Evolutionary conservation across 441 rosid species (phyloP), one percentile per base, ranked within the genome.

Genomic region (Isatis lusitanica): DNA sequence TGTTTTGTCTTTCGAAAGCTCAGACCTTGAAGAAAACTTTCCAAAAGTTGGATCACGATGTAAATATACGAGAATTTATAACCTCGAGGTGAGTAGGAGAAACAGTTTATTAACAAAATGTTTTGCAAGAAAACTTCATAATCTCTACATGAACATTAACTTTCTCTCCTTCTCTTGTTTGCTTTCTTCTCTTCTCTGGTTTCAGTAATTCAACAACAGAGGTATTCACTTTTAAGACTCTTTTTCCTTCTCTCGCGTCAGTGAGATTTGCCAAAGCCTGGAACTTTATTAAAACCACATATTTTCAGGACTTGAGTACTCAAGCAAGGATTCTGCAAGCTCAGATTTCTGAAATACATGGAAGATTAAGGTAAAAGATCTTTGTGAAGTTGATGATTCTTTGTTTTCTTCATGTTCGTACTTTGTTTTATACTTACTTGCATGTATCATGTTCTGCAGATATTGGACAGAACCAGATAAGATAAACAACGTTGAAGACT

Each of bases 21-120:
- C 83, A 92, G 97, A 84, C 78, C 66, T 80, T 92, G 70, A 92
- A 87, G 77, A 92, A 88, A 75, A 92, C 96, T 5, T 92, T 92
- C 73, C 83, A 82, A 84, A 92, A 88, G 85, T 83, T 87, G 86
- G 98, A 87, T 81, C 98, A 92, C 74, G 84, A 86, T 75, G 97
- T 92, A 67, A 90, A 92, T 80, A 80, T 92, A 74, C 83, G 91
- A 70, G 98, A 89, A 47, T 89, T 92, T 74, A 63, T 92, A 62
- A 85, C 89, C 77, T 62, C 93, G 59, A 84, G 92, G 97, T 92
- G 80, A 33, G 70, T 76, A 13, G 13, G 16, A 53, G n/a, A 55
- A 39, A 9, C 58, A 40, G 15, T 39, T 63, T 26, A 0, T 16
- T 12, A 13, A 43, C 58, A 16, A 15, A 42, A 42, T 42, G 35